Evolutionary conservation across 805 yeast genomes (phyloP).

Genomic region (Saccharomycopsis fodiens): DNA sequence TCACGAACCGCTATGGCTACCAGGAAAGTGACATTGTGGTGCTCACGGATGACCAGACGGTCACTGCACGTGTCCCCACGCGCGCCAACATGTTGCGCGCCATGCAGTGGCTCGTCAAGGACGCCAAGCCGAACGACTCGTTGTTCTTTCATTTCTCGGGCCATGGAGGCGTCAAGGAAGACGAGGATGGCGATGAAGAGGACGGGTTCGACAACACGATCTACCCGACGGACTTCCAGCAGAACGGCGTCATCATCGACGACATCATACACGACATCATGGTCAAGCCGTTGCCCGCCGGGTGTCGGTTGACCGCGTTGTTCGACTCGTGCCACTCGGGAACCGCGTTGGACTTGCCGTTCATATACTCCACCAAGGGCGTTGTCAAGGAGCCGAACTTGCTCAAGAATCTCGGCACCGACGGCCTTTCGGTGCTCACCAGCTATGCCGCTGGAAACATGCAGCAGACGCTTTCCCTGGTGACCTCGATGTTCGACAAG

Average conservation of each 20-base stretch:
- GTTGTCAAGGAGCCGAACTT: conserved; percentile 73
- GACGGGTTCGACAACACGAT: conserved; percentile 68
- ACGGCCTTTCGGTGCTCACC: conserved; percentile 49
- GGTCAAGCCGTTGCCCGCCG: conserved; percentile 56
- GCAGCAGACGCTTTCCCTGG: conserved; percentile 33
- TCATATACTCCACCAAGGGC: conserved; percentile 66
- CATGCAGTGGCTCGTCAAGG: conserved; percentile 73
- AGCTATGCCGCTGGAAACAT: conserved; percentile 56
- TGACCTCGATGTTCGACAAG: conserved; percentile 37
- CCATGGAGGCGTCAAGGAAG: conserved; percentile 73
- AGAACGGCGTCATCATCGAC: conserved; percentile 61
- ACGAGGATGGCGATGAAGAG: conserved; percentile 66
- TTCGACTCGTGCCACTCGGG: conserved; percentile 75
- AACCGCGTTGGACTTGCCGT: conserved; percentile 65
- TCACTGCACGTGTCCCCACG: conserved; percentile 50
- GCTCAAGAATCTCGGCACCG: conserved; percentile 66
- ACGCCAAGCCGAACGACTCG: conserved; percentile 70
- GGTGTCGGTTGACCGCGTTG: conserved; percentile 60
- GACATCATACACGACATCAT: conserved; percentile 58
- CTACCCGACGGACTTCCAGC: conserved; percentile 66
- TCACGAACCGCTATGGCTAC: conserved; percentile 40
- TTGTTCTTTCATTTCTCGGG: conserved; percentile 81
- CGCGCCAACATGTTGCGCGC: conserved; percentile 65
- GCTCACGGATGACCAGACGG: conserved; percentile 48
- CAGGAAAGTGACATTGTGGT: conserved; percentile 48